Evolutionary conservation across 2,329 filamentous ascomycete genomes (phyloP), one percentile per base, ranked within the genome.

Genomic region (Thielaviopsis euricoi): DNA sequence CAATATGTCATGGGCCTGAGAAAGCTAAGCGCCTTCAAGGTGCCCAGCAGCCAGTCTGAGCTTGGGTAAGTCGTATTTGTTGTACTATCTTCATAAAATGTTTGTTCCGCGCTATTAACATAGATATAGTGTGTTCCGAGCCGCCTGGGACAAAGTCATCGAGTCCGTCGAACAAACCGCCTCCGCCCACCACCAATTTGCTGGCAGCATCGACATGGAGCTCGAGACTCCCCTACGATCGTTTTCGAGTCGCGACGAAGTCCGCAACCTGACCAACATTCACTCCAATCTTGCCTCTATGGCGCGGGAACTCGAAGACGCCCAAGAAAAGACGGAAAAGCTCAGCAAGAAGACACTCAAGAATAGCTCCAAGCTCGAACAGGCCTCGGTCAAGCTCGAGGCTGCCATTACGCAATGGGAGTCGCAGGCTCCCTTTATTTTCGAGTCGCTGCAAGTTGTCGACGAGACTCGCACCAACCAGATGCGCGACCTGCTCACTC

Each of bases 381-480:
- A 78, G 62, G 89, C 89, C 13, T 77, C 81, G 12, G 75, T 81
- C 19, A 84, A 83, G 62, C 80, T 94, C 50, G 87, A 95, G 62
- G 82, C 82, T 61, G 85, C 89, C n/a, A 81, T 77, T 51, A 79
- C 85, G 63, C 86, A 95, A 67, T 98, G 93, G 93, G 85, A 95
- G 58, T 89, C 89, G 0, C 89, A 95, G 69, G 89, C 93, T 15
- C 93, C 93, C 1, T 97, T 88, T 70, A 86, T 96, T 61, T 96
- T 95, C 67, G 93, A 98, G 71, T 86, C 85, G 61, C 79, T 98
- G 25, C 93, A 98, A 69, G 85, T 87, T 6, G 75, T 94, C 33
- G 93, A 98, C 67, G 93, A 98, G 73, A 84, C 81, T 64, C 82
- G 93, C 58, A 75, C 94, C 63, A 95, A 96, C 69, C 86, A 94